phyloP scores from a whole-genome alignment of 805 yeast genomes.

The Schwanniomyces sp. region DNA sequence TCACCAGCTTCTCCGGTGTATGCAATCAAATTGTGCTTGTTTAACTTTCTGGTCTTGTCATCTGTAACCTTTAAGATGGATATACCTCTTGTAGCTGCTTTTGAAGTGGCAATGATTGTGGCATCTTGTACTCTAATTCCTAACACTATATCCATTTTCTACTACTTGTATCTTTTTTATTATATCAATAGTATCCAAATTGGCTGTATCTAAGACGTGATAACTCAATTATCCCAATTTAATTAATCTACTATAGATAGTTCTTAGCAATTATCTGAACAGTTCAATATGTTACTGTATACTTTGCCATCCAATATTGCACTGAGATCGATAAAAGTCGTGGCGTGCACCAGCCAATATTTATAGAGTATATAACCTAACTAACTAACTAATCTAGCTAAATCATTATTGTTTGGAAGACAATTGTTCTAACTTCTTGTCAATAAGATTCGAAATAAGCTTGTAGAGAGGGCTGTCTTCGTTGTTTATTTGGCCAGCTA shows the following conservation, averaged over 20 bases:
- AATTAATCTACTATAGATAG: neutral
- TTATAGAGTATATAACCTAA: neutral
- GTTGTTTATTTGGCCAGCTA: slow-evolving; percentile 53
- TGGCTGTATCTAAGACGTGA: neutral
- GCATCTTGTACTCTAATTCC: slow-evolving; percentile 82
- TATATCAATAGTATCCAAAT: neutral
- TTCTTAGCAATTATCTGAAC: neutral
- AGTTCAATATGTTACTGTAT: neutral
- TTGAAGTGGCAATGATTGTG: slow-evolving; percentile 90
- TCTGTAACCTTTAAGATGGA: slow-evolving; percentile 42
- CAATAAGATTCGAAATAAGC: slow-evolving; percentile 40
- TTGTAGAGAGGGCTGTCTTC: slow-evolving; percentile 49
- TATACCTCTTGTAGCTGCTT: slow-evolving; percentile 77
- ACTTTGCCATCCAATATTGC: slow-evolving; percentile 2
- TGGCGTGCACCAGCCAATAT: neutral
- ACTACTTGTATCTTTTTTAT: neutral
- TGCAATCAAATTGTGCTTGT: slow-evolving; percentile 78
- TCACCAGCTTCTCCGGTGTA: slow-evolving; percentile 97
- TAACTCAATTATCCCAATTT: neutral
- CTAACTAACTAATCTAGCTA: neutral
- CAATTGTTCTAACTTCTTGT: slow-evolving; percentile 23
- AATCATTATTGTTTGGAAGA: slow-evolving; percentile 1
- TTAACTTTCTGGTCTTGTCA: slow-evolving; percentile 56
- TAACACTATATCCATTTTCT: slow-evolving; percentile 79
- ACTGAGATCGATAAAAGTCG: neutral